A percentile compares a stretch with the other conserved stretches of the same genome.
Evolutionary conservation across 2,329 filamentous ascomycete genomes (phyloP).

Genomic region (Claviceps sp.): DNA sequence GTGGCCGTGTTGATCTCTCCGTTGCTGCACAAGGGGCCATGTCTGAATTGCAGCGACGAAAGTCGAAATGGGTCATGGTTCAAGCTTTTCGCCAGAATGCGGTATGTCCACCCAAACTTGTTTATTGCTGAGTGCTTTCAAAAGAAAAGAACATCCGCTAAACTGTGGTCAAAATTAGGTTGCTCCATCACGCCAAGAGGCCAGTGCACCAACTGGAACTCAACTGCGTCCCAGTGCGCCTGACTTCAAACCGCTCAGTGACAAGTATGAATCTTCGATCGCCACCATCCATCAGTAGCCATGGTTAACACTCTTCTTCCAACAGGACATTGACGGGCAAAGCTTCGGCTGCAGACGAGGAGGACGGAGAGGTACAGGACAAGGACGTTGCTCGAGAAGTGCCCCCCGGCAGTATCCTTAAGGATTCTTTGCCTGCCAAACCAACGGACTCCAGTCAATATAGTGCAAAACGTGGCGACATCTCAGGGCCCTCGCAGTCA

Average conservation of each 20-base stretch:
- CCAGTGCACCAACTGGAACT: slow-evolving; percentile 18
- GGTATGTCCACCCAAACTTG: slow-evolving; percentile 25
- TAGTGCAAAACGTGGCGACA: slow-evolving; percentile 13
- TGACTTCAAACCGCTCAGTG: slow-evolving; percentile 46
- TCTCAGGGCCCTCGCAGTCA: slow-evolving; percentile 11
- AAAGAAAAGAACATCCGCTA: not conserved
- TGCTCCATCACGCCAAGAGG: slow-evolving; percentile 15
- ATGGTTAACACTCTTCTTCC: slow-evolving; percentile 8
- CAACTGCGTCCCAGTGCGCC: slow-evolving; percentile 44
- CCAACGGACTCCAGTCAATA: slow-evolving; percentile 16
- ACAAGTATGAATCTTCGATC: slow-evolving; percentile 21
- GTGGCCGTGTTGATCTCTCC: slow-evolving; percentile 58
- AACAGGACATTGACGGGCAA: slow-evolving; percentile 10
- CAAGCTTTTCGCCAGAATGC: slow-evolving; percentile 57
- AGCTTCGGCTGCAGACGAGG: slow-evolving; percentile 33
- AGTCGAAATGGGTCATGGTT: slow-evolving; percentile 58
- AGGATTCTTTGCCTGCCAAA: slow-evolving; percentile 22
- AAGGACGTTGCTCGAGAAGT: slow-evolving; percentile 13
- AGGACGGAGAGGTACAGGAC: slow-evolving; percentile 64
- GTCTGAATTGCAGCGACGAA: slow-evolving; percentile 53
- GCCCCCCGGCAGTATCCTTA: slow-evolving; percentile 8
- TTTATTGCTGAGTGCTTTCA: not conserved
- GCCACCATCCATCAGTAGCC: not conserved
- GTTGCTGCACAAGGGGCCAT: slow-evolving; percentile 59
- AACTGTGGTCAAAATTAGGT: slow-evolving; percentile 10